Conservation (phyloP, 306 rosid genomes). For the Pterocarpus santalinus region DNA sequence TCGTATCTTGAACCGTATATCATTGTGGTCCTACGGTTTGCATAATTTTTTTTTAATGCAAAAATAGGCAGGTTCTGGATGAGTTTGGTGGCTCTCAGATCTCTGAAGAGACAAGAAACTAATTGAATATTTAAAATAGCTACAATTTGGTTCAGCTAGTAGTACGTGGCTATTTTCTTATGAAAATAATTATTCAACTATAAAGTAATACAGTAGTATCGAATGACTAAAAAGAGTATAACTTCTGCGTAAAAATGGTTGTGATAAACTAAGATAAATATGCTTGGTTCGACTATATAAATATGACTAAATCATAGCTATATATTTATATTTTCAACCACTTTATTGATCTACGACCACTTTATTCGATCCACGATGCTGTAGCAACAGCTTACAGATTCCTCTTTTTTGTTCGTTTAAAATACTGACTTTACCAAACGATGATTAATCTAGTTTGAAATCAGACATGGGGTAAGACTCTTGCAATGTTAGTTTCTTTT, state of each 20-base stretch:
- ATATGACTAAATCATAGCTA: neutral
- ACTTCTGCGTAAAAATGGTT: neutral
- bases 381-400: constrained; percentile 11
- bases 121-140: constrained; percentile 15
- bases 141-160: constrained; percentile 1
- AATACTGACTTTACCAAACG: too few relatives aligned
- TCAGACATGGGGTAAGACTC: too few relatives aligned
- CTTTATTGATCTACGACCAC: neutral
- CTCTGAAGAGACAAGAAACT: constrained; percentile 1
- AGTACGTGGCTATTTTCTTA: neutral
- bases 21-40: constrained; percentile 41
- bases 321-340: neutral
- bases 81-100: constrained; percentile 31
- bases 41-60: neutral
- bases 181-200: neutral
- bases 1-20: constrained; percentile 40
- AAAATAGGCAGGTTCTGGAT: constrained; percentile 23
- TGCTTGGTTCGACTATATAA: neutral
- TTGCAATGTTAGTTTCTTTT: too few relatives aligned
- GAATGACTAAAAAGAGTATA: neutral
- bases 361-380: neutral
- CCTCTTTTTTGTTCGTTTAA: too few relatives aligned
- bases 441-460: too few relatives aligned
- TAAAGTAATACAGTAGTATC: too few relatives aligned
- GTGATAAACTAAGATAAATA: neutral